Base-by-base conservation (phyloP, 805 yeast genomes). In the Scheffersomyces lignosus region DNA sequence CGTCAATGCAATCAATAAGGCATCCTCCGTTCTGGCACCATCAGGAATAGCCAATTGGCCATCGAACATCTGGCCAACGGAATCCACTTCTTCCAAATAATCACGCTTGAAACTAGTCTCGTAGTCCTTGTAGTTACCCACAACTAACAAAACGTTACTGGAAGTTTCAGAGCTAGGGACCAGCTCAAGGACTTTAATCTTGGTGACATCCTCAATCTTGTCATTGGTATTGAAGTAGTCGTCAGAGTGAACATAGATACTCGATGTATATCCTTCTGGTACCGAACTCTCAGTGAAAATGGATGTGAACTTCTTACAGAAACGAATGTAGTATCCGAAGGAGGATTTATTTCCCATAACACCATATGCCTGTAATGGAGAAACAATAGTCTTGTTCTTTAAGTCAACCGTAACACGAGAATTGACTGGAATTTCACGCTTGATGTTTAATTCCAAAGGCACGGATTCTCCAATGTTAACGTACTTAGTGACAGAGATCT, bases 341-440 rank as follows among this genome's bases (percentile, higher is more conserved):
- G 83, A 67, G 1, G 78, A 66, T 40, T 73, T 73, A 14, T 78
- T 75, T 1, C 90, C 89, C 9, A 68, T 62, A 25, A 65, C 61
- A 1, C 83, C 86, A 47, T 87, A 85, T 0, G 93, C 95, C 33
- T 75, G 80, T 8, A 65, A 47, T 5, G 93, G 87, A 1, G 87
- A 77, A 0, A 87, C 93, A 9, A 87, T 77, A 36, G 72, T 74
- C 34, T 71, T 73, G 8, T 74, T 75, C 30, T 77, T 66, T 7
- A 80, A 44, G 51, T 90, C 87, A 2, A 90, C 87, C 0, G 95
- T 87, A 7, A 90, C 96, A 46, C 95, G 69, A 12, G 83, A 87
- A 48, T 85, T 80, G 0, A 78, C 74, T 3, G 96, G 96, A 3
- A 87, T 81, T 39, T 80, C 80, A 27, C 54, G 51, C 44, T 75